Evolutionary conservation across 2,329 filamentous ascomycete genomes (phyloP).

Genomic region (Fusarium clavum): DNA sequence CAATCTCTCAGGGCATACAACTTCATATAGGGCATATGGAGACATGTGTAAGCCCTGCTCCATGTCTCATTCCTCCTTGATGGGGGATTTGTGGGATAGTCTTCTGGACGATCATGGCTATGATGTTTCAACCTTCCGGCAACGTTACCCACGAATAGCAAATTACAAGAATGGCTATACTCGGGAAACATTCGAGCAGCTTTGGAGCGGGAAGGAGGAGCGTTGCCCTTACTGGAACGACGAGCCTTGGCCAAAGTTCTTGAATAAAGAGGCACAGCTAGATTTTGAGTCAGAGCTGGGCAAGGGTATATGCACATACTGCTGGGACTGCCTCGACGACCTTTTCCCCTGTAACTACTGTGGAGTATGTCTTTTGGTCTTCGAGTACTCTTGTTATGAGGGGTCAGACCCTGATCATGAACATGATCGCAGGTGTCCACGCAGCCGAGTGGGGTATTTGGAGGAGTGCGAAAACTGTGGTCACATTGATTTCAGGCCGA

Average conservation of each 20-base stretch:
- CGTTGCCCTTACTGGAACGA: slow-evolving; percentile 11
- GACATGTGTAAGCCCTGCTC: neutral
- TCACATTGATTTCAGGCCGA: neutral
- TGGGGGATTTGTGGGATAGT: neutral
- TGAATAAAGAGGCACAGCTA: accelerated
- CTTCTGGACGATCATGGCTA: neutral
- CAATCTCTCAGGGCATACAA: neutral
- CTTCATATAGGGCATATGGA: neutral
- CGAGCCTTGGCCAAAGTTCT: neutral
- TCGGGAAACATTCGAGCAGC: neutral
- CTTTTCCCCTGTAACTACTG: accelerated
- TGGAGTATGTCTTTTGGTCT: neutral
- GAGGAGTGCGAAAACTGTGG: neutral
- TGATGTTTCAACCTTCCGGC: neutral
- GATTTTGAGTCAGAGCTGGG: neutral
- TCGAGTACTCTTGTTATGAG: neutral
- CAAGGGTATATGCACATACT: accelerated
- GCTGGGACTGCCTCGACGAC: neutral
- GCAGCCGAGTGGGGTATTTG: neutral
- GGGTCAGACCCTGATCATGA: neutral
- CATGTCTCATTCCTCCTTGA: accelerated
- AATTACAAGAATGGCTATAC: neutral
- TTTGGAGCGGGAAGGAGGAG: neutral
- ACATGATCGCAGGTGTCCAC: accelerated
- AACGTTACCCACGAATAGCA: accelerated